Conservation (phyloP, 2,329 filamentous ascomycete genomes). For the Chaetothyriales sp. region DNA sequence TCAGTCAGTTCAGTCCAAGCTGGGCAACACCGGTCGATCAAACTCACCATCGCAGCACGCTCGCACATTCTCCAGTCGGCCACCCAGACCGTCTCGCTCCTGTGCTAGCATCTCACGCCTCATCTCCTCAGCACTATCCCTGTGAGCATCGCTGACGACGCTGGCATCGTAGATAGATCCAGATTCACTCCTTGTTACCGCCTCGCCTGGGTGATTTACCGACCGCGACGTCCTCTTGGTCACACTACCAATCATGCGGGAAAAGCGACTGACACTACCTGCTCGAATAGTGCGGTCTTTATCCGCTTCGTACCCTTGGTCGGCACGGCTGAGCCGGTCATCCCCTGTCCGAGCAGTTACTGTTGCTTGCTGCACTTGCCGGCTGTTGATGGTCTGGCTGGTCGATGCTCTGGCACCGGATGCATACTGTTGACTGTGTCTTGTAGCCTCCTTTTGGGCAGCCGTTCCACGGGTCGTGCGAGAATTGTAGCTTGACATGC, state of each 20-base stretch:
- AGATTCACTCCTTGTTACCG: constrained; percentile 4
- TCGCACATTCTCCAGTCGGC: constrained; percentile 81
- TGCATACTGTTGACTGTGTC: constrained; percentile 23
- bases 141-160: constrained; percentile 24
- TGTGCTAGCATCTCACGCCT: constrained; percentile 57
- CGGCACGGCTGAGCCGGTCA: constrained; percentile 21
- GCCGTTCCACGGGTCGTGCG: constrained; percentile 48
- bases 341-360: neutral
- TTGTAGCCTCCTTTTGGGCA: constrained; percentile 22
- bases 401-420: constrained; percentile 23
- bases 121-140: constrained; percentile 71
- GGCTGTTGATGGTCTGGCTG: constrained; percentile 20
- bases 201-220: constrained; percentile 2
- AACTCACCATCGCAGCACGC: constrained; percentile 87
- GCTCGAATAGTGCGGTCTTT: constrained; percentile 32
- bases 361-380: neutral
- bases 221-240: constrained; percentile 28
- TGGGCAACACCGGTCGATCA: neutral
- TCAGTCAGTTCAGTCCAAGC: neutral
- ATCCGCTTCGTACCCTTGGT: constrained; percentile 31
- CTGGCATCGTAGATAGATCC: constrained; percentile 27
- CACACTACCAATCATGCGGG: constrained; percentile 32
- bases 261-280: constrained; percentile 18
- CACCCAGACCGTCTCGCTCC: constrained; percentile 56
- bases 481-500: constrained; percentile 68